Evolutionary conservation across 208 protist genomes (phyloP).

Genomic region (Kentomonas sorsogonicus): DNA sequence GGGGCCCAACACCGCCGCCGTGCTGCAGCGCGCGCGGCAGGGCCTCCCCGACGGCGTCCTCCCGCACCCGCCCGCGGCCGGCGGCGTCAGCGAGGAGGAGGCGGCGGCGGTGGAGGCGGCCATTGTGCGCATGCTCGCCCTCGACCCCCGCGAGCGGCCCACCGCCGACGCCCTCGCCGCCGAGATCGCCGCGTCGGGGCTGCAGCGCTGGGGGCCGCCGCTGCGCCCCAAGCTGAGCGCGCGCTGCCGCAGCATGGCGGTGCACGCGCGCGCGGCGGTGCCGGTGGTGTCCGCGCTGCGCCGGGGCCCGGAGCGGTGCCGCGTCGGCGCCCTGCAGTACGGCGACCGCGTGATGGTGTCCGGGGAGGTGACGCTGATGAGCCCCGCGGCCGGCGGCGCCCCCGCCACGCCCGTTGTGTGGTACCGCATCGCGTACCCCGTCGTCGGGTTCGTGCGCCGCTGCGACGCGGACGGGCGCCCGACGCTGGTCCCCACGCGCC

Average conservation of each 20-base stretch:
- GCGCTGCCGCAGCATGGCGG: not conserved
- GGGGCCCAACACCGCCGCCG: not conserved
- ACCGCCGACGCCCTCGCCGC: not conserved
- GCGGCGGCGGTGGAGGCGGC: not conserved
- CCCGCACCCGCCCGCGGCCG: not conserved
- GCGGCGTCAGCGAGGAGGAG: not conserved
- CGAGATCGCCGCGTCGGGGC: not conserved
- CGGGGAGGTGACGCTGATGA: no score
- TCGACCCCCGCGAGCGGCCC: not conserved
- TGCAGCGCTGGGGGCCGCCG: not conserved
- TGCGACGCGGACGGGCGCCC: no score
- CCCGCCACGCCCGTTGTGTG: no score
- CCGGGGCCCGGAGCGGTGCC: no score
- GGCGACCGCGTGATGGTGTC: no score
- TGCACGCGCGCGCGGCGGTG: not conserved
- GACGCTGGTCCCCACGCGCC: no score
- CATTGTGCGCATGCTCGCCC: not conserved
- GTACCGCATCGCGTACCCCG: no score
- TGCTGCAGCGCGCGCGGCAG: not conserved
- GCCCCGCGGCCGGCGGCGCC: no score
- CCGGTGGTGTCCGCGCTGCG: no score
- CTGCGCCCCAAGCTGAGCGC: not conserved
- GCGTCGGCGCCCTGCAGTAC: no score
- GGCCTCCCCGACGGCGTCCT: not conserved
- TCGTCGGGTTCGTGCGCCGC: no score